A percentile compares a stretch with the other conserved stretches of the same genome.
These are phyloP conservation scores for Pontederia crassipes DNA, from an alignment of 176 grass and related monocot species.

Conservation along the genomic window DNA sequence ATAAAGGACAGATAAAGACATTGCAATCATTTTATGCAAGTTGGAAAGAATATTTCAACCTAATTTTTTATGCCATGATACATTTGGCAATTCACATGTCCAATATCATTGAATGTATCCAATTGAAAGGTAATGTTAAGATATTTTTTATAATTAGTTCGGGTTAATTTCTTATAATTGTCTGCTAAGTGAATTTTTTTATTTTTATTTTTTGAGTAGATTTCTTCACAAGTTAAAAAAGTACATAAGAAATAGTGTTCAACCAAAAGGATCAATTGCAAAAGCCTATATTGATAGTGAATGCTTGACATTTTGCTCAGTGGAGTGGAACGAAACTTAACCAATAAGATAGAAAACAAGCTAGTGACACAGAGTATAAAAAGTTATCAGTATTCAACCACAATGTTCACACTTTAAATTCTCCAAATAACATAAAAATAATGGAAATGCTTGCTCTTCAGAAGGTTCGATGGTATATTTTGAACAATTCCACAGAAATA, in stretches of 20 bases:
- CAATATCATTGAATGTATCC: not conserved
- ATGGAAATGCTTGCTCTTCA: not conserved
- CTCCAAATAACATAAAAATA: not conserved
- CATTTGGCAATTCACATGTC: slow-evolving; percentile 5
- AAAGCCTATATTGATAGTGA: not conserved
- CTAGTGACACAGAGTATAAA: not conserved
- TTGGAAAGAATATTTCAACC: not conserved
- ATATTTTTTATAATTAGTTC: too few relatives aligned
- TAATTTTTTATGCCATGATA: slow-evolving; percentile 20
- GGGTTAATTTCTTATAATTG: too few relatives aligned
- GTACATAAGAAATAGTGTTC: too few relatives aligned
- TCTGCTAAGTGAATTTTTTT: too few relatives aligned
- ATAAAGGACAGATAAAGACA: not conserved
- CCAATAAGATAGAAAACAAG: not conserved
- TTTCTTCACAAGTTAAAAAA: too few relatives aligned
- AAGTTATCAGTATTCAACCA: not conserved
- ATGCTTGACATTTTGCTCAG: not conserved
- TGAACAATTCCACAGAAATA: not conserved
- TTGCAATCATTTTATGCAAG: slow-evolving; percentile 2
- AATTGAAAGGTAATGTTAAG: not conserved
- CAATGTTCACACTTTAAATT: not conserved
- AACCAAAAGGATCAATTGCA: not conserved
- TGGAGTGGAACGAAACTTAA: not conserved
- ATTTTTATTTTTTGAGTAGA: too few relatives aligned
- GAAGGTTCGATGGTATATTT: not conserved